These are phyloP conservation scores for Trametes elegans DNA, from an alignment of 768 basidiomycete species.

Conservation along the genomic window DNA sequence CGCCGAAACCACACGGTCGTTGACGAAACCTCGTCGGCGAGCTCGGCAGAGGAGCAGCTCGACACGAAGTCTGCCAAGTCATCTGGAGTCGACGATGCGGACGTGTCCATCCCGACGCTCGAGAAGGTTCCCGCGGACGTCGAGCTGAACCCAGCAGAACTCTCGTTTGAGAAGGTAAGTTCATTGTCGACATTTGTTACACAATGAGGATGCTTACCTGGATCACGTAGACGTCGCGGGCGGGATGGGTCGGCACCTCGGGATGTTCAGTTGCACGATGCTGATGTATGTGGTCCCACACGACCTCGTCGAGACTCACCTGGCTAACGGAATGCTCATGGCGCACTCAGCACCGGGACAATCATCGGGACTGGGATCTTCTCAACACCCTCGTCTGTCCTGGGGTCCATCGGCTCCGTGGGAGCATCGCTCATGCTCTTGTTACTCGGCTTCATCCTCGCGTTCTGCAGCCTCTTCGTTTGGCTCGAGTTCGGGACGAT, in stretches of 20 bases:
- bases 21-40: too few species aligned
- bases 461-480: conserved; percentile 57
- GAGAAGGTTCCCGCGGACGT: conserved; percentile 12
- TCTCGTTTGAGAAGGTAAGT: conserved; percentile 42
- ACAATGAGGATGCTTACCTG: too few species aligned
- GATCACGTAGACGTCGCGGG: conserved; percentile 42
- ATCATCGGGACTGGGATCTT: conserved; percentile 66
- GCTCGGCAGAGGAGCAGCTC: too few species aligned
- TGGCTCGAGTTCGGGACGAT: conserved; percentile 65
- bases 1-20: too few species aligned
- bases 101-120: too few species aligned
- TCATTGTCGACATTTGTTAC: background rate
- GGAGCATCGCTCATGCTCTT: conserved; percentile 62
- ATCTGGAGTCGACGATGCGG: too few species aligned
- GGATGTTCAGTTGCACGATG: conserved; percentile 54
- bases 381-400: conserved; percentile 58
- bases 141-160: conserved; percentile 38
- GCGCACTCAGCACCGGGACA: conserved; percentile 45
- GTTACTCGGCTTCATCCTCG: conserved; percentile 60
- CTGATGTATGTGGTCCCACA: conserved; percentile 49
- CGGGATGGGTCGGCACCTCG: conserved; percentile 56
- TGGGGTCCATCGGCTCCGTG: conserved; percentile 53
- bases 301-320: background rate
- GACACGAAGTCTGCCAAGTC: background rate
- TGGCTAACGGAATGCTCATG: too few species aligned